Conservation (phyloP, 805 yeast genomes). For the Metschnikowia matae region DNA sequence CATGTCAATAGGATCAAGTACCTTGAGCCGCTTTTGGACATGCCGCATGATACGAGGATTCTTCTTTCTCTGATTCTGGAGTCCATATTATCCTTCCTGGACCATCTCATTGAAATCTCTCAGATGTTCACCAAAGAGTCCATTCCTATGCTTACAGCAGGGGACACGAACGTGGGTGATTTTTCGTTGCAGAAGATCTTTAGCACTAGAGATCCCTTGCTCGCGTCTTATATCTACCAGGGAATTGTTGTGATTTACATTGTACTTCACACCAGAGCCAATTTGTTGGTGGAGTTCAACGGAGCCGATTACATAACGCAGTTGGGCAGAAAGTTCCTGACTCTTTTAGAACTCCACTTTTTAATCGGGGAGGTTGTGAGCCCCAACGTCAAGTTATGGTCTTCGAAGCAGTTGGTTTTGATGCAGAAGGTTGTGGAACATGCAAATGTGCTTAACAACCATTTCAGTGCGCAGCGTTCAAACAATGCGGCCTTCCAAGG, state of each 20-base stretch:
- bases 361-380: conserved; percentile 19
- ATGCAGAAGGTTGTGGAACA: conserved; percentile 29
- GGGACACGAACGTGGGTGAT: conserved; percentile 7
- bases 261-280: conserved; percentile 41
- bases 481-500: conserved; percentile 7
- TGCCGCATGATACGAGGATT: conserved; percentile 28
- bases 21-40: conserved; percentile 46
- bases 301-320: conserved; percentile 19
- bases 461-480: conserved; percentile 1
- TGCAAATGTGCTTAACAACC: conserved; percentile 21
- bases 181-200: conserved; percentile 32
- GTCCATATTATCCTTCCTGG: conserved; percentile 30
- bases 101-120: conserved; percentile 14
- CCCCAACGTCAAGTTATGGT: conserved; percentile 28
- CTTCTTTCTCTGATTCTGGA: conserved; percentile 34
- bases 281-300: conserved; percentile 25
- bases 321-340: conserved; percentile 22
- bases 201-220: conserved; percentile 42
- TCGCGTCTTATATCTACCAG: conserved; percentile 48
- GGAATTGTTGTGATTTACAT: conserved; percentile 50
- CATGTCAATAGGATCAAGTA: conserved; percentile 49
- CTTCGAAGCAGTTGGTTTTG: conserved; percentile 30
- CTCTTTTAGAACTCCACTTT: conserved; percentile 23
- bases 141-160: conserved; percentile 9
- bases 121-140: conserved; percentile 11